Evolutionary conservation across 305 asterid species (phyloP), one percentile per base, ranked within the genome.

Genomic region (Salvia sclarea): DNA sequence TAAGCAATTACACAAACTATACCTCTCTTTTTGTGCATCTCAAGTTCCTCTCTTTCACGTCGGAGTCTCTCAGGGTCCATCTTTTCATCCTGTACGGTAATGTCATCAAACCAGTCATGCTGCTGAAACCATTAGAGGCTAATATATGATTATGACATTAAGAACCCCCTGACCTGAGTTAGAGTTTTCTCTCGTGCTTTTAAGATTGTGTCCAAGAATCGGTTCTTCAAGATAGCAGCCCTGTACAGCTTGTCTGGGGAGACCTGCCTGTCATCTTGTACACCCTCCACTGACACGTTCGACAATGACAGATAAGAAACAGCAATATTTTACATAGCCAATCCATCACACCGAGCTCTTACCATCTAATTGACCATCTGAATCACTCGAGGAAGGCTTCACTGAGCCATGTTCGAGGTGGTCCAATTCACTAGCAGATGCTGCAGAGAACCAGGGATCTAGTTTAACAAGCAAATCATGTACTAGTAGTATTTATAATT

Each of bases 161-260:
- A 45, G 44, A 65, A 8, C 25, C 44, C 44, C 71, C 68, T 22
- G 65, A 93, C 97, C 96, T 90, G 95, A 78, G 54, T 74, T 44
- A 93, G 88, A 5, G 95, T 78, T 81, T 91, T 88, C 78, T 90
- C 98, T 67, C 80, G 86, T 70, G 97, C 97, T 79, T 88, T 92
- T 70, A 92, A 76, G 75, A 92, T 92, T 44, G 94, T 92, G 57
- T 92, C 97, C 24, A 82, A 77, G 76, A 86, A 90, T 38, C 97
- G 85, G 1, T 68, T 74, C 79, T 85, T 90, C 80, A 92, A 70
- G 66, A 86, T 2, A 72, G 97, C 97, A 72, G 95, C 93, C 74
- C 98, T 81, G 61, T 92, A 85, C 76, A 75, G 84, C 87, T 85
- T 90, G 75, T 81, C 90, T 1, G 96, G 93, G 37, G 97, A 92